Conservation (phyloP, 202 grass and related monocot genomes). For the Musa balbisiana region DNA sequence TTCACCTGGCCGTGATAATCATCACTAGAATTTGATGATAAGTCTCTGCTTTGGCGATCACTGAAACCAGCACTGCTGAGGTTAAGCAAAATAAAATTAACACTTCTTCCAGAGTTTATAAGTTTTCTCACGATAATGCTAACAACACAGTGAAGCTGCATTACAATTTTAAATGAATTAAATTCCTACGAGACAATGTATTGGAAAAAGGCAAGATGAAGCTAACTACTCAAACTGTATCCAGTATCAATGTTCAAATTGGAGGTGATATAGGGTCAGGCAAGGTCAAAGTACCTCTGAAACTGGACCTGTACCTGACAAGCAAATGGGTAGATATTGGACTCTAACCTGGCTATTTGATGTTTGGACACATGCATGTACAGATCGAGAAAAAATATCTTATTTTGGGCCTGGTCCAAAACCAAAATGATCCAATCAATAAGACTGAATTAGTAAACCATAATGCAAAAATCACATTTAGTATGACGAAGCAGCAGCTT, state of each 20-base stretch:
- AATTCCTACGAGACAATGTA: not conserved
- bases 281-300: not conserved
- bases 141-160: not conserved
- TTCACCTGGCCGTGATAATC: conserved; percentile 42
- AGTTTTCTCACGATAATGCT: too few species aligned
- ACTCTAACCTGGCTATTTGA: not conserved
- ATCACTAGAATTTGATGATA: conserved; percentile 53
- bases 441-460: too few species aligned
- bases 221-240: not conserved
- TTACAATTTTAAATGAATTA: not conserved
- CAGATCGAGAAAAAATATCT: not conserved
- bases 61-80: conserved; percentile 29
- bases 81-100: not conserved
- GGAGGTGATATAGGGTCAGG: not conserved
- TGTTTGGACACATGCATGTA: not conserved
- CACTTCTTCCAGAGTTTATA: not conserved
- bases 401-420: not conserved
- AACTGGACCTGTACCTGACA: not conserved
- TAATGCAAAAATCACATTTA: too few species aligned
- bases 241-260: not conserved
- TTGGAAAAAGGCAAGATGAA: not conserved
- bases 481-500: too few species aligned
- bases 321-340: not conserved
- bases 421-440: not conserved
- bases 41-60: conserved; percentile 49